phyloP scores from a whole-genome alignment of 768 basidiomycete genomes.

The Leucogyrophana mollusca region DNA sequence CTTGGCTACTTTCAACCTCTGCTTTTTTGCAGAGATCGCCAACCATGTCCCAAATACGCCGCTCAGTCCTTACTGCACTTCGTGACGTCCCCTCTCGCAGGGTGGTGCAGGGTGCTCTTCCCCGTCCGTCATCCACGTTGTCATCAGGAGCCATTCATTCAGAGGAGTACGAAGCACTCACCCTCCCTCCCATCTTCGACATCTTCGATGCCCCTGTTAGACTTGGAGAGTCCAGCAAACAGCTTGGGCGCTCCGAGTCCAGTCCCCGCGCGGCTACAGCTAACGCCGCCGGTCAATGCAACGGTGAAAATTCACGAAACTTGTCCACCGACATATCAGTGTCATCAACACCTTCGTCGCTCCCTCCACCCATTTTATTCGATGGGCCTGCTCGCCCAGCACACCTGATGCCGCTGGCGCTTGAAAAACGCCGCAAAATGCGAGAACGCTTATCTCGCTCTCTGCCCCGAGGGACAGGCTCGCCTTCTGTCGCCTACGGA shows the following conservation, averaged over 20 bases:
- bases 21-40: background rate
- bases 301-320: constrained; percentile 2
- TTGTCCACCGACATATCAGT: constrained; percentile 10
- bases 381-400: constrained; percentile 47
- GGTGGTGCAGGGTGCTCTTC: constrained; percentile 11
- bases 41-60: constrained; percentile 15
- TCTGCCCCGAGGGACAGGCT: constrained; percentile 6
- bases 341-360: constrained; percentile 27
- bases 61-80: constrained; percentile 8
- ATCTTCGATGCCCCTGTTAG: constrained; percentile 50
- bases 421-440: constrained; percentile 10
- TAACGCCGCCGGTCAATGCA: constrained; percentile 9
- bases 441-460: constrained; percentile 7
- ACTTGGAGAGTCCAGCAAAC: constrained; percentile 34
- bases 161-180: constrained; percentile 7
- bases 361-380: constrained; percentile 45
- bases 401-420: constrained; percentile 15
- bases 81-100: constrained; percentile 6
- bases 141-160: constrained; percentile 8
- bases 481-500: constrained; percentile 10
- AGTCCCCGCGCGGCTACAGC: constrained; percentile 2
- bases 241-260: constrained; percentile 17
- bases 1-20: background rate
- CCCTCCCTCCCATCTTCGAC: constrained; percentile 40
- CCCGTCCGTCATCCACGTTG: constrained; percentile 11